Percentiles rank a stretch among this genome's conserved stretches.
These are phyloP conservation scores for Xerocomus minutiporus DNA, from an alignment of 1,284 basidiomycete species.

Conservation along the genomic window DNA sequence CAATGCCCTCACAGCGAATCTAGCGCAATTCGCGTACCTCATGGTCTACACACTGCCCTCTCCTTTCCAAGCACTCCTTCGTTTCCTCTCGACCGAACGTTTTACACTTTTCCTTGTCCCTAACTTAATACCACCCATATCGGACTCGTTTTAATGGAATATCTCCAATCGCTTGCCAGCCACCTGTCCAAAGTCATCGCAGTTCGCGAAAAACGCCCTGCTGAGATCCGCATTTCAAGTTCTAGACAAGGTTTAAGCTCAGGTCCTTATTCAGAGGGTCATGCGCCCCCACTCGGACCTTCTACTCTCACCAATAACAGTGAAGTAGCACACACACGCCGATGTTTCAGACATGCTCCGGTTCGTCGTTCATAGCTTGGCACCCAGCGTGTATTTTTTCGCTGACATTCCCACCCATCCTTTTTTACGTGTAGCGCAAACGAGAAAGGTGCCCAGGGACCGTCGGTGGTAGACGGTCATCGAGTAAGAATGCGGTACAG, in stretches of 20 bases:
- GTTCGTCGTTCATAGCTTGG: slow-evolving; percentile 8
- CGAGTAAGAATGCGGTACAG: slow-evolving; percentile 16
- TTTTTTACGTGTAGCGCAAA: slow-evolving; percentile 13
- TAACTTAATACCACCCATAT: not conserved
- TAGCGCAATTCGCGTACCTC: slow-evolving; percentile 18
- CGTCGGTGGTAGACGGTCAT: slow-evolving; percentile 3
- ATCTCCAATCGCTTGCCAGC: slow-evolving; percentile 20
- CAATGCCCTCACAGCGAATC: slow-evolving; percentile 25
- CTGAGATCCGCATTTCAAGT: slow-evolving; percentile 11
- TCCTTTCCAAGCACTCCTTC: not conserved
- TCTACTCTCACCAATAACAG: slow-evolving; percentile 1
- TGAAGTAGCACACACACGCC: slow-evolving; percentile 1
- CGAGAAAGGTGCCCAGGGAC: slow-evolving; percentile 12
- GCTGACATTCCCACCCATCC: not conserved
- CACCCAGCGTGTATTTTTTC: not conserved
- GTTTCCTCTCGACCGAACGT: not conserved
- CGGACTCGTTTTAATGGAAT: slow-evolving; percentile 16
- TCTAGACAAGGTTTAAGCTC: slow-evolving; percentile 15
- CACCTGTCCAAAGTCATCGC: slow-evolving; percentile 24
- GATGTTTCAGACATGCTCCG: slow-evolving; percentile 10
- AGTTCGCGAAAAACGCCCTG: slow-evolving; percentile 14
- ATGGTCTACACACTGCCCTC: slow-evolving; percentile 10
- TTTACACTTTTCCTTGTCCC: not conserved
- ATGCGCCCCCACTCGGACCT: slow-evolving; percentile 8
- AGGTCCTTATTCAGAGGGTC: slow-evolving; percentile 7